Evolutionary conservation across 2,329 filamentous ascomycete genomes (phyloP), one percentile per base, ranked within the genome.

Genomic region (Alternaria sp.): DNA sequence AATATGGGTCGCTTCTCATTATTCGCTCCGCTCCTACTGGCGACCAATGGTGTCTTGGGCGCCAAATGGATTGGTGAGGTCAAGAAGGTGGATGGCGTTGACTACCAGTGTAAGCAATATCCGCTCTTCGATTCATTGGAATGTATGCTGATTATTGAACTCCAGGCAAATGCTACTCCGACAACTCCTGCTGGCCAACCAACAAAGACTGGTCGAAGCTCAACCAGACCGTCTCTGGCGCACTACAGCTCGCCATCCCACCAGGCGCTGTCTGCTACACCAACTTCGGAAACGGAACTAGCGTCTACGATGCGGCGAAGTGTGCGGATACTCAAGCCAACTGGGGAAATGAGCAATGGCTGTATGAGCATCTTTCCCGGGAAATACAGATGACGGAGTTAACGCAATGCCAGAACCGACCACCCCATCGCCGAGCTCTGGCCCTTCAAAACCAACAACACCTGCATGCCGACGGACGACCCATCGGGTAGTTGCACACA

Each of bases 361-460:
- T 75, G 77, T 79, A 66, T 64, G 76, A 67, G 12, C 3, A 6
- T 12, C 23, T 10, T 3, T 11, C 43, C 10, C n/a, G 21, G 19
- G n/a, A 10, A 43, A 26, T 13, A 12, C 10, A 26, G 51, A 25
- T 4, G 10, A 4, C 9, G 19, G 49, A 15, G 23, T 56, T 67
- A 36, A 64, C 15, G 36, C 58, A 0, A 5, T 28, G 12, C 11
- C 11, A 79, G 77, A 11, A 77, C 74, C 25, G 75, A 78, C 40
- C 68, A 78, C 28, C 72, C 73, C 4, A 70, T 78, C 49, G 75
- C 73, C 0, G 69, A 72, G 8, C 69, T 79, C 6, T 79, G 77
- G 77, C 75, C 77, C 1, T 56, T 74, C 7, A 74, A 71, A 44
- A 78, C 74, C 4, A 78, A 79, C 61, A 78, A 77, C 54, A 79